Conservation (phyloP, 495 filamentous ascomycete species). For the Hypoxylon crocopeplum region DNA sequence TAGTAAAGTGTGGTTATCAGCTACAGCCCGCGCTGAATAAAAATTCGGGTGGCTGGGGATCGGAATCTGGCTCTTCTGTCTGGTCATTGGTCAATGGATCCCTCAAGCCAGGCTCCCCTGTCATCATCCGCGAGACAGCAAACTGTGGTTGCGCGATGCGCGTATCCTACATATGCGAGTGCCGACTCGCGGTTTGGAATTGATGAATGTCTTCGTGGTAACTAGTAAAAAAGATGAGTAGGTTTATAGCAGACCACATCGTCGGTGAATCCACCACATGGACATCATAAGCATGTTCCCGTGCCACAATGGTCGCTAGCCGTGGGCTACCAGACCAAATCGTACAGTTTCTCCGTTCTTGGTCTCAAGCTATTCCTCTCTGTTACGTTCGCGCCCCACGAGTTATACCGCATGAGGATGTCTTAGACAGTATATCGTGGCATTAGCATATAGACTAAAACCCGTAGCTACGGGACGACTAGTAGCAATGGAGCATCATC, state of each 20-base stretch:
- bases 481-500: slow-evolving; percentile 15
- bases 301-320: slow-evolving; percentile 29
- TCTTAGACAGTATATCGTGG: slow-evolving; percentile 38
- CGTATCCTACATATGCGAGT: slow-evolving; percentile 18
- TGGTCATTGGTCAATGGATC: slow-evolving; percentile 38
- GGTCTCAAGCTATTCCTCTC: slow-evolving; percentile 22
- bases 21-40: slow-evolving; percentile 20
- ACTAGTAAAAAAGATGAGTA: background rate
- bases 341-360: slow-evolving; percentile 23
- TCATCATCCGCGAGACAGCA: slow-evolving; percentile 35
- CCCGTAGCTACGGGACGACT: slow-evolving; percentile 27
- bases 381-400: slow-evolving; percentile 24
- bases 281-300: slow-evolving; percentile 19
- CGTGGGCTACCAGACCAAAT: slow-evolving; percentile 18
- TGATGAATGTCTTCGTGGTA: slow-evolving; percentile 7
- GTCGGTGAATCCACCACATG: slow-evolving; percentile 35
- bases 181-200: slow-evolving; percentile 5
- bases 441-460: slow-evolving; percentile 29
- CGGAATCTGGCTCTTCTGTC: slow-evolving; percentile 21
- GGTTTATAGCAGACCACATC: background rate
- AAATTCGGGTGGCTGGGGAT: slow-evolving; percentile 40
- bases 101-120: slow-evolving; percentile 23
- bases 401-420: slow-evolving; percentile 30
- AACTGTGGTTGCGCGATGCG: slow-evolving; percentile 34
- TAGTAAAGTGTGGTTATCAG: slow-evolving; percentile 26